Base-by-base conservation (phyloP, 805 yeast genomes). In the Kodamaea nitidulidarum region DNA sequence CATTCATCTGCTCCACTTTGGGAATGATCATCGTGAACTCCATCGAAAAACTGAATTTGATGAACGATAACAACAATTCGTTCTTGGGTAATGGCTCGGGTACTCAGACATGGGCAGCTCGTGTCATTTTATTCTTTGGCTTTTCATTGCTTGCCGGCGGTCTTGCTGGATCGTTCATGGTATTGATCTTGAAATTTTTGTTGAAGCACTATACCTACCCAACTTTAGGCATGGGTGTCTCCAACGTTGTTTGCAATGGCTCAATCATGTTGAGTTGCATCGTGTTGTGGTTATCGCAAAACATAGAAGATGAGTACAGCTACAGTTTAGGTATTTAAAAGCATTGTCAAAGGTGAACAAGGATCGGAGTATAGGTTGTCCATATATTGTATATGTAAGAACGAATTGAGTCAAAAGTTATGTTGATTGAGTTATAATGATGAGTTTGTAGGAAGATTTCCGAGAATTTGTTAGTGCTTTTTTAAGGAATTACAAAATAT, bases 111-210 rank as follows among this genome's bases (percentile, higher is more conserved):
- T 90, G 97, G 95, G 95, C 90, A 47, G 97, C 97, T 11, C 75
- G 96, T 51, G 80, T 90, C 26, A 81, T 95, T 11, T 70, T 93
- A 39, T 93, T 93, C 58, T 68, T 88, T 51, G 99, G 99, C 7
- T 93, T 93, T 60, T 84, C 96, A 3, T 70, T 91, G 34, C 71
- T 93, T 40, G 96, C 98, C 1, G 93, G 96, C 40, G 98, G 98
- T 0, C 66, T 93, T 44, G 88, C 96, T 14, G 98, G 98, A 1
- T 81, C 93, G 2, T 77, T 93, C 49, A 87, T 88, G 55, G 95
- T 93, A 12, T 73, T 93, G 45, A 84, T 90, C 35, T 70, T 93
- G 50, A 86, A 91, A 58, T 93, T 86, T 59, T 63, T 90, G 41
- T 69, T 88, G 50, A 86, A 87, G 48, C 83, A 83, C 46, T 86